Evolutionary conservation across 2,329 filamentous ascomycete species (phyloP), one percentile per base, ranked within the genome.

Genomic region (Diaporthe nobilis): DNA sequence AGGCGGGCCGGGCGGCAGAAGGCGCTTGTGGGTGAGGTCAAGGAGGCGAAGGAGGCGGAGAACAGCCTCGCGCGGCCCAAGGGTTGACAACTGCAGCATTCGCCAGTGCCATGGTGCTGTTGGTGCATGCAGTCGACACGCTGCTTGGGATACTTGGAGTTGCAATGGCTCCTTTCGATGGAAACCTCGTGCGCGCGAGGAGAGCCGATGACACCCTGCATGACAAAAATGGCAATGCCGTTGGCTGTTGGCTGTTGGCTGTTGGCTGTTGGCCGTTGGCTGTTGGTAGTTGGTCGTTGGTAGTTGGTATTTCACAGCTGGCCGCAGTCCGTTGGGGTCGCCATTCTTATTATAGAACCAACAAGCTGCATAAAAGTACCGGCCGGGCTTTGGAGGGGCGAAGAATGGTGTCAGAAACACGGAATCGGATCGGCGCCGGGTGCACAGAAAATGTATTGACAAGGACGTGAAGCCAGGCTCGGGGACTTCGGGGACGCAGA

Each of bases 321-420:
- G 53, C 28, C 15, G 25, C 31, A 34, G 53, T 15, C 25, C 28
- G 15, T 68, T 68, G 63, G 63, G 44, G 7, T 44, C 44, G 44
- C 47, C 63, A 17, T 31, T 53, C 65, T 68, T 68, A 68, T 53
- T 68, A 68, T 68, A 68, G 65, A 68, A 68, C 22, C 65, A 53
- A 55, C 25, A 8, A 20, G 31, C 13, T 51, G 44, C 28, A 12
- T 39, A 37, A 68, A 51, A 51, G 44, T 51, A 67, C 61, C 44
- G 15, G 7, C 63, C 39, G 25, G 60, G 39, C 7, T 44, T 28
- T 25, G 37, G 39, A 28, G 6, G 39, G 37, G 58, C 6, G 20
- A 57, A 20, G 13, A 31, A 25, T 39, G n/a, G 25, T 15, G 53
- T 7, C 53, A 28, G 17, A 31, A 22, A 20, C 28, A 31, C 12